Base-by-base conservation (phyloP, 306 rosid genomes). In the Inga laurina region DNA sequence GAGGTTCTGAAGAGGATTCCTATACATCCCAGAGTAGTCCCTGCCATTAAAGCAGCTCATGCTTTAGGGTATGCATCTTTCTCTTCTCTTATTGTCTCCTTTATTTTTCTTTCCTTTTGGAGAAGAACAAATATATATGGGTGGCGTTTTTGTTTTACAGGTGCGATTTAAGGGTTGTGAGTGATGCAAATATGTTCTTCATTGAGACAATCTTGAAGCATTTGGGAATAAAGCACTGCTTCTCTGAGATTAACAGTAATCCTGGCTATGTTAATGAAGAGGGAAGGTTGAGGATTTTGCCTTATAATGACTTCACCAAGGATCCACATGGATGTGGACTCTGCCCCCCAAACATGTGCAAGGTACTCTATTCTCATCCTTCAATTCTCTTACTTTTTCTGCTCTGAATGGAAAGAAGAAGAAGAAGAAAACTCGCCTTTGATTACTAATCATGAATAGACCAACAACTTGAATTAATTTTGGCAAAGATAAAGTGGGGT, bases 311-410 rank as follows among this genome's bases (percentile, higher is more conserved):
- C 66, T 87, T 87, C 74, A 78, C 83, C 70, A 84, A 85, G 21
- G 73, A 84, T 37, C 67, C 91, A 5, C 95, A 91, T 83, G 88
- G 88, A 16, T 91, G 92, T 82, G 27, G 65, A 51, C 73, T 77
- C 45, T 93, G 97, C 84, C 95, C 95, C 79, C 92, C 90, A 34
- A 93, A 93, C 74, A 93, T 93, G 94, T 93, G 94, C 92, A 93
- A 94, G 97, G 98, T 93, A 49, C 68, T 61, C 6, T 22, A 46
- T 15, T 73, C 51, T 46, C 10, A 27, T 73, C 59, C 61, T 44
- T 72, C 7, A 74, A 41, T 72, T 35, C 43, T 34, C 70, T 27
- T 15, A 7, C 71, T 32, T 65, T 65, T 65, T 65, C 71, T 65
- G 19, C 39, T 65, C 21, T 65, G 4, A 6, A 65, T 30, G 43